Percentiles rank a stretch among this genome's conserved stretches.
phyloP scores from a whole-genome alignment of 2,329 filamentous ascomycete genomes.

The Talaromyces marneffei region DNA sequence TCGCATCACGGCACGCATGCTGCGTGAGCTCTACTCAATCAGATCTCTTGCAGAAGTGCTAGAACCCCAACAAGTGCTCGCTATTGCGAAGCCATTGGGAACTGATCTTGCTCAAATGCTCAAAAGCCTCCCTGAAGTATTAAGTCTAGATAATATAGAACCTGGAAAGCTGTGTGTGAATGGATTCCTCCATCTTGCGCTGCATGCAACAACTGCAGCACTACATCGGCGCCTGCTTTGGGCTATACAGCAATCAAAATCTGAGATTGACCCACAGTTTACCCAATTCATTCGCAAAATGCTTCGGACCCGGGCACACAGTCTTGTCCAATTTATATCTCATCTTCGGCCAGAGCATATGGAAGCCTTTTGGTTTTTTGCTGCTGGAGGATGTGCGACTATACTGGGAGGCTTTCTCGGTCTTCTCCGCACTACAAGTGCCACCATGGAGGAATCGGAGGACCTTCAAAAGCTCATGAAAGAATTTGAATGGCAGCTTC shows the following conservation, averaged over 20 bases:
- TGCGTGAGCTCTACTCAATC: slow-evolving; percentile 7
- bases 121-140: slow-evolving; percentile 3
- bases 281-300: slow-evolving; percentile 7
- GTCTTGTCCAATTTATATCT: slow-evolving; percentile 9
- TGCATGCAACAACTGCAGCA: slow-evolving; percentile 11
- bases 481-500: slow-evolving; percentile 12
- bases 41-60: slow-evolving; percentile 6
- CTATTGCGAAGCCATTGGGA: slow-evolving; percentile 11
- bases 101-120: slow-evolving; percentile 7
- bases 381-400: slow-evolving; percentile 10
- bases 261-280: neutral
- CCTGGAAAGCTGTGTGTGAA: slow-evolving; percentile 6
- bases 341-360: slow-evolving; percentile 12
- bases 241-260: slow-evolving; percentile 3
- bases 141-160: slow-evolving; percentile 9
- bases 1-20: slow-evolving; percentile 7
- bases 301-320: slow-evolving; percentile 5
- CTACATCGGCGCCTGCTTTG: slow-evolving; percentile 10
- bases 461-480: slow-evolving; percentile 10
- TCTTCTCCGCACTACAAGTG: slow-evolving; percentile 10
- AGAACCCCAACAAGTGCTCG: slow-evolving; percentile 9
- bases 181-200: slow-evolving; percentile 12
- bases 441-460: slow-evolving; percentile 6
- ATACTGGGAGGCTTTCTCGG: slow-evolving; percentile 7
- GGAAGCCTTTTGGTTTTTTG: slow-evolving; percentile 14